Evolutionary conservation across 192 early-diverging fungal species (phyloP).

Genomic region (Rhizophlyctis rosea): DNA sequence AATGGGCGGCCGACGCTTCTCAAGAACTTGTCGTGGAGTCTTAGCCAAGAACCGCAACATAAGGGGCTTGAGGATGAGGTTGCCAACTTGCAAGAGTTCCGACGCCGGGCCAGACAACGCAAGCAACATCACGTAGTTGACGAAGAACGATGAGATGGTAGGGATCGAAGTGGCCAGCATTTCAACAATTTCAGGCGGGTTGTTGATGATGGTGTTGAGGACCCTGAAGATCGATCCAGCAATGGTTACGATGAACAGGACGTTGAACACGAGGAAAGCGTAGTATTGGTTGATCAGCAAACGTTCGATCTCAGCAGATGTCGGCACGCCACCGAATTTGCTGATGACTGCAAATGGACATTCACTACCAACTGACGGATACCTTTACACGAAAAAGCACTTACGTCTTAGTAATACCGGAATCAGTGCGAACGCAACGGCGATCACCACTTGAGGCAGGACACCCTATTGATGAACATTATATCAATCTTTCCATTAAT

Average conservation of each 20-base stretch:
- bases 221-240: conserved; percentile 58
- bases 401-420: conserved; percentile 61
- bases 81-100: conserved; percentile 66
- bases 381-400: too few species aligned
- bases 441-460: conserved; percentile 65
- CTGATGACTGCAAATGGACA: conserved; percentile 38
- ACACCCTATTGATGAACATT: too few species aligned
- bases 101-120: conserved; percentile 61
- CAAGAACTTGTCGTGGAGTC: conserved; percentile 67
- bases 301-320: conserved; percentile 56
- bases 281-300: conserved; percentile 69
- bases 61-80: conserved; percentile 58
- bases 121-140: conserved; percentile 81
- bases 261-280: conserved; percentile 76
- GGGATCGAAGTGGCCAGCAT: conserved; percentile 66
- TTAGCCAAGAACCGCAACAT: conserved; percentile 59
- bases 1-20: conserved; percentile 44
- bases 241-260: conserved; percentile 75
- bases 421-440: conserved; percentile 62
- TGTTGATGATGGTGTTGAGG: conserved; percentile 50
- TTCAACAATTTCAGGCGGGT: conserved; percentile 45
- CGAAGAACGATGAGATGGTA: conserved; percentile 72
- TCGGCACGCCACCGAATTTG: conserved; percentile 58
- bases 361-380: too few species aligned
- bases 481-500: too few species aligned